phyloP scores from a whole-genome alignment of 441 rosid genomes.

The Viola pubescens region DNA sequence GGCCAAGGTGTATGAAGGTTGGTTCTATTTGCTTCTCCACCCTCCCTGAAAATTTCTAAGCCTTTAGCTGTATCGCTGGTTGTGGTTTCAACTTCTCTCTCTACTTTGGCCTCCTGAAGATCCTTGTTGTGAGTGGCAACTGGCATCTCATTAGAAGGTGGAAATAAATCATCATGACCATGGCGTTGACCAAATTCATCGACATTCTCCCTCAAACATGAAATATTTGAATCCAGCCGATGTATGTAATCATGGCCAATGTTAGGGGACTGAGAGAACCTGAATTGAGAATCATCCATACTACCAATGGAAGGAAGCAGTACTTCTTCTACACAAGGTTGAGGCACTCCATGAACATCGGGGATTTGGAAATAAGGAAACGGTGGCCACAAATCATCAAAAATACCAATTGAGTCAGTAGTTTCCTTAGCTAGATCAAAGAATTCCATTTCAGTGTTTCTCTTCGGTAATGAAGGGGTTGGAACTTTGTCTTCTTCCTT shows the following conservation, averaged over 20 bases:
- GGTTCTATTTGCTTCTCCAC: conserved; percentile 4
- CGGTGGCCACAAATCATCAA: neutral
- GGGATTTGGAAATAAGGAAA: neutral
- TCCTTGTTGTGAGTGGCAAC: neutral
- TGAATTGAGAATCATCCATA: conserved; percentile 4
- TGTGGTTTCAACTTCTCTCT: conserved; percentile 3
- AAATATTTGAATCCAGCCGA: conserved; percentile 6
- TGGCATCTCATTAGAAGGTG: neutral
- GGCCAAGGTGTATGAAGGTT: neutral
- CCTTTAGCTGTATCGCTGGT: neutral
- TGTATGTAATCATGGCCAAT: conserved; percentile 4
- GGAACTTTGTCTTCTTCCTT: conserved; percentile 11
- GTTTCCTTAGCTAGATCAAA: conserved; percentile 8
- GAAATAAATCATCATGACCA: conserved; percentile 1
- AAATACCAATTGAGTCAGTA: conserved; percentile 9
- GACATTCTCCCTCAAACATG: conserved; percentile 1
- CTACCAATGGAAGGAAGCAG: neutral
- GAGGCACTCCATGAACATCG: conserved; percentile 12
- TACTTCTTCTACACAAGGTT: conserved; percentile 5
- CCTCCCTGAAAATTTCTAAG: conserved; percentile 5
- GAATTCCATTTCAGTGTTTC: conserved; percentile 8
- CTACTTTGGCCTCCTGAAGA: conserved; percentile 2
- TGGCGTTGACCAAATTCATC: conserved; percentile 1
- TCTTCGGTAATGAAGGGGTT: conserved; percentile 4
- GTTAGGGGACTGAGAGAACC: conserved; percentile 3